Evolutionary conservation across 805 yeast species (phyloP), one percentile per base, ranked within the genome.

Genomic region (Sugiyamaella americana): DNA sequence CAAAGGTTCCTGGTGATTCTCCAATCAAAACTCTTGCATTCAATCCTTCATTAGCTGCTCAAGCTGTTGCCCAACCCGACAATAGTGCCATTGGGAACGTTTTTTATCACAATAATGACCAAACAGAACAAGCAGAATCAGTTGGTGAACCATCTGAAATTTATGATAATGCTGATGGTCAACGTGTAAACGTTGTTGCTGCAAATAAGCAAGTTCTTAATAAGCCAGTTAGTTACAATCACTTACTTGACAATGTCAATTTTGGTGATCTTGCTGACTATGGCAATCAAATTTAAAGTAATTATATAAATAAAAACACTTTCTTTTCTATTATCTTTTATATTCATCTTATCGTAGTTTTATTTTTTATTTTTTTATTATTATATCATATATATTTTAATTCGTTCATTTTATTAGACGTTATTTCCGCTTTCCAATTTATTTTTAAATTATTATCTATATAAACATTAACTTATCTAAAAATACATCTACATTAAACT

Each of bases 201-300:
- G n/a, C n/a, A n/a, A n/a, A n/a, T n/a, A n/a, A n/a, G n/a, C n/a
- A n/a, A n/a, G n/a, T n/a, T n/a, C n/a, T n/a, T n/a, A n/a, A n/a
- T n/a, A 8, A 26, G 13, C 32, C 32, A 8, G 32, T 26, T 26
- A 13, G 13, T 8, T 26, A 26, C 13, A 26, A 26, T 13, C 32
- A 26, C 13, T 8, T 26, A 8, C 32, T 26, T 3, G 23, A 19
- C 23, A 3, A 21, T 3, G 23, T 19, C 13, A 41, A 36, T 16
- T 43, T 43, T 23, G 40, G 35, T n/a, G 40, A 43, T 30, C 22
- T 35, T 20, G 21, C n/a, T 21, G 32, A 35, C 38, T 43, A 35
- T 20, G 40, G 40, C 10, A n/a, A 17, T 17, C 18, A 37, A 8
- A 17, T 29, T n/a, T 4, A 3, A 29, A n/a, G 10, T 8, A 19